Conservation (phyloP, 2,329 filamentous ascomycete species). For the Chaetothyriales sp. region DNA sequence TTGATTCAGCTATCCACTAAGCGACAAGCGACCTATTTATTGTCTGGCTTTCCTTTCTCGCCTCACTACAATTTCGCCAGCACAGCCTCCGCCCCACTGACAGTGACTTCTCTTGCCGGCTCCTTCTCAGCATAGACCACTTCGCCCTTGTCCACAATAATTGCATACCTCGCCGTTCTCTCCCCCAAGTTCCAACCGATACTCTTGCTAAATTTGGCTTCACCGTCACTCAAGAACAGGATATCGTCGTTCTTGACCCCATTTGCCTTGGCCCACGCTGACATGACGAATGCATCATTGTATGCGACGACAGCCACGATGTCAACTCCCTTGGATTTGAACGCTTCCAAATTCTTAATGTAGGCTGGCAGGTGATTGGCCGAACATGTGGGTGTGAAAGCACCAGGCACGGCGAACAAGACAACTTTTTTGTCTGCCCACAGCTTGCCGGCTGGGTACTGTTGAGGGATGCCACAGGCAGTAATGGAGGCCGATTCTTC, state of each 20-base stretch:
- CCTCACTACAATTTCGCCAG: constrained; percentile 25
- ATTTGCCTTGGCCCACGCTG: constrained; percentile 82
- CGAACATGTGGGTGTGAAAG: constrained; percentile 80
- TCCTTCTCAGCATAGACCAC: constrained; percentile 69
- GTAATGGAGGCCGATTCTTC: constrained; percentile 55
- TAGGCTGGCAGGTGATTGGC: constrained; percentile 69
- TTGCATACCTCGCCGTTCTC: constrained; percentile 64
- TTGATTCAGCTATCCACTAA: neutral
- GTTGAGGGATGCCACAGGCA: constrained; percentile 62
- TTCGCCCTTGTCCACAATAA: constrained; percentile 73
- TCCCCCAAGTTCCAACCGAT: constrained; percentile 66
- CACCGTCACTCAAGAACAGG: constrained; percentile 64
- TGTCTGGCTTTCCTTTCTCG: neutral
- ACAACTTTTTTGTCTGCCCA: constrained; percentile 60
- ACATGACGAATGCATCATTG: constrained; percentile 81
- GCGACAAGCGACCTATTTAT: neutral
- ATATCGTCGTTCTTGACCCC: constrained; percentile 57
- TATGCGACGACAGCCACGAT: constrained; percentile 65
- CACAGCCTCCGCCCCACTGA: constrained; percentile 25
- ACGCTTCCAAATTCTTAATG: constrained; percentile 54
- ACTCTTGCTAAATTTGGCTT: constrained; percentile 60
- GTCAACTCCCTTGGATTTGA: constrained; percentile 73
- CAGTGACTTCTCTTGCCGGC: constrained; percentile 22
- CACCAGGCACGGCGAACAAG: constrained; percentile 56
- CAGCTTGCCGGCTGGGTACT: constrained; percentile 67